Conservation (phyloP, 1,284 basidiomycete species). For the Termitomyces sp. region DNA sequence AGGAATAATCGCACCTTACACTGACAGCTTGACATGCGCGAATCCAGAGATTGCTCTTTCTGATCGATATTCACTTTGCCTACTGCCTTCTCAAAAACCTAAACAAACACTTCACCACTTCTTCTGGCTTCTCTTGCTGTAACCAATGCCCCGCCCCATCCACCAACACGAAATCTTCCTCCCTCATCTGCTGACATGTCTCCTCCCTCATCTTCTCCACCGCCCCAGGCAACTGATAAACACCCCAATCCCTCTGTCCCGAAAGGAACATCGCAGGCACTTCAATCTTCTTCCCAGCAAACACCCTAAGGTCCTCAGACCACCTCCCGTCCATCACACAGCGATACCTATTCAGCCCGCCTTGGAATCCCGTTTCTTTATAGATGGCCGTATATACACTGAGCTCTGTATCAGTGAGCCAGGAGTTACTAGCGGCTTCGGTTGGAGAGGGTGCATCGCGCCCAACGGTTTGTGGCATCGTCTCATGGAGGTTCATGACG, state of each 20-base stretch:
- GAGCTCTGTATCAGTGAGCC: constrained; percentile 48
- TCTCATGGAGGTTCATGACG: constrained; percentile 47
- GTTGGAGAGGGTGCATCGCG: constrained; percentile 21
- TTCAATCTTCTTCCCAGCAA: constrained; percentile 35
- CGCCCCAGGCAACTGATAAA: constrained; percentile 48
- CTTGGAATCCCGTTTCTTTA: constrained; percentile 54
- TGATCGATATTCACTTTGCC: background rate
- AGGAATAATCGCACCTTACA: no score
- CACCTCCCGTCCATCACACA: constrained; percentile 26
- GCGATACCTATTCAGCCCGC: constrained; percentile 54
- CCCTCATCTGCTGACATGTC: constrained; percentile 36
- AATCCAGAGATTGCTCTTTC: background rate
- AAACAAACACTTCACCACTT: constrained; percentile 33
- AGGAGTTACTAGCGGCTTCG: constrained; percentile 28
- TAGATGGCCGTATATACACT: constrained; percentile 46
- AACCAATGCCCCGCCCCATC: constrained; percentile 60
- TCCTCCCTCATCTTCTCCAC: constrained; percentile 31
- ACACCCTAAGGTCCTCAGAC: constrained; percentile 30
- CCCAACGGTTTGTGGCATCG: constrained; percentile 46
- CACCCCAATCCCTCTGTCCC: constrained; percentile 54
- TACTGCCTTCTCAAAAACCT: constrained; percentile 29
- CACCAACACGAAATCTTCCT: constrained; percentile 48
- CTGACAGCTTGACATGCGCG: no score
- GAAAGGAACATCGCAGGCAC: constrained; percentile 52
- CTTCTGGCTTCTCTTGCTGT: constrained; percentile 46